Evolutionary conservation across 371 early-diverging fungal genomes (phyloP).

Genomic region (Funneliformis caledonium): DNA sequence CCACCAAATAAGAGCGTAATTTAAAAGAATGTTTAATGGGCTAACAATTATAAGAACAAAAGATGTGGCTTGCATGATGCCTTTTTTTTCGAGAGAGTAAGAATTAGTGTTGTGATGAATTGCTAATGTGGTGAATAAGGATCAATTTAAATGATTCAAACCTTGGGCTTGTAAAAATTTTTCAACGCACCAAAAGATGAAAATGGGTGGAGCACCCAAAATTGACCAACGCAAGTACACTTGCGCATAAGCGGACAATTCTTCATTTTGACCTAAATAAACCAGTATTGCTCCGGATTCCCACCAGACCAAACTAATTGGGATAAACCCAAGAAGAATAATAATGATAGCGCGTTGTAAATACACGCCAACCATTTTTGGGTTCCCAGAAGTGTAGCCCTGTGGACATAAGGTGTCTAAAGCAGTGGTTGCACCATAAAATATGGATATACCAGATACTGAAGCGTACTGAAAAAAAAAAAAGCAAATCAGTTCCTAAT

Average conservation of each 20-base stretch:
- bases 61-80: constrained; percentile 81
- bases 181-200: constrained; percentile 80
- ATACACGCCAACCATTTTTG: constrained; percentile 75
- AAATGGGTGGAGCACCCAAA: constrained; percentile 73
- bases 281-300: constrained; percentile 60
- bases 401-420: constrained; percentile 91
- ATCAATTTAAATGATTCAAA: constrained; percentile 41
- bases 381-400: constrained; percentile 76
- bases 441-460: constrained; percentile 82
- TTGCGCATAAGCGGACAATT: constrained; percentile 57
- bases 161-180: constrained; percentile 82
- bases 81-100: constrained; percentile 34
- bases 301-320: constrained; percentile 68
- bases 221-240: constrained; percentile 70
- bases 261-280: constrained; percentile 61
- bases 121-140: background rate
- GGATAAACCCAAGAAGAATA: constrained; percentile 65
- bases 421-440: constrained; percentile 79
- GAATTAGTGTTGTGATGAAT: constrained; percentile 26
- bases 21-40: constrained; percentile 77
- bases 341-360: constrained; percentile 84
- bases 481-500: background rate
- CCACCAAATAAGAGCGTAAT: constrained; percentile 76
- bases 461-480: constrained; percentile 61
- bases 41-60: constrained; percentile 69